A percentile compares a stretch with the other conserved stretches of the same genome.
Evolutionary conservation across 805 yeast species (phyloP).

Genomic region (Candida broadrunensis): DNA sequence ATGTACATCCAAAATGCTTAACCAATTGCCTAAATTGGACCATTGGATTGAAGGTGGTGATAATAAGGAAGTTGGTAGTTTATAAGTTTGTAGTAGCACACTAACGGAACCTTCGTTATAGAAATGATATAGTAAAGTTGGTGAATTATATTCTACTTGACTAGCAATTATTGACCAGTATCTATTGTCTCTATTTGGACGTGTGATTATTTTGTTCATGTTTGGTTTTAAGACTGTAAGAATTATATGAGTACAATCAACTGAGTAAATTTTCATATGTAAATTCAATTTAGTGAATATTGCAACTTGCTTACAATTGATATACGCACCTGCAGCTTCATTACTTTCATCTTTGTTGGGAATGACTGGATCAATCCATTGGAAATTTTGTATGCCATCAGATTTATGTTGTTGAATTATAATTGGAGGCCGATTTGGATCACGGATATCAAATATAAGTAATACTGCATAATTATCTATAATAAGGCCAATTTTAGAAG

Average conservation of each 20-base stretch:
- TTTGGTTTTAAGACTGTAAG: constrained; percentile 33
- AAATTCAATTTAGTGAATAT: constrained; percentile 25
- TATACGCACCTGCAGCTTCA: constrained; percentile 14
- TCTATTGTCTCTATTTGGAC: constrained; percentile 12
- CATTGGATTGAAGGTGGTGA: constrained; percentile 20
- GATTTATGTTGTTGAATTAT: constrained; percentile 24
- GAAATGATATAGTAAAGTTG: constrained; percentile 25
- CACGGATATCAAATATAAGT: constrained; percentile 21
- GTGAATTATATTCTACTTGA: constrained; percentile 16
- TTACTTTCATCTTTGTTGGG: neutral
- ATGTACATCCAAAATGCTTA: constrained; percentile 20
- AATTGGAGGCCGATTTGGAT: constrained; percentile 19
- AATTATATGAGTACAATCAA: constrained; percentile 31
- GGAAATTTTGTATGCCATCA: constrained; percentile 28
- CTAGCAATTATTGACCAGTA: constrained; percentile 33
- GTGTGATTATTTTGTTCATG: constrained; percentile 11
- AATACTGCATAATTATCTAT: constrained; percentile 16
- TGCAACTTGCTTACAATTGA: constrained; percentile 30
- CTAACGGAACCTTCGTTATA: constrained; percentile 32
- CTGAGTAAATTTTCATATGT: constrained; percentile 31
- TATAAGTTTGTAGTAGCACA: constrained; percentile 17
- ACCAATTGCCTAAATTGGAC: constrained; percentile 36
- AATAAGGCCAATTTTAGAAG: constrained; percentile 30
- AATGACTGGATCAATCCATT: constrained; percentile 31
- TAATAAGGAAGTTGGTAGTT: constrained; percentile 15